Conservation (phyloP, 2,329 filamentous ascomycete genomes). For the Apiospora kogelbergensis region DNA sequence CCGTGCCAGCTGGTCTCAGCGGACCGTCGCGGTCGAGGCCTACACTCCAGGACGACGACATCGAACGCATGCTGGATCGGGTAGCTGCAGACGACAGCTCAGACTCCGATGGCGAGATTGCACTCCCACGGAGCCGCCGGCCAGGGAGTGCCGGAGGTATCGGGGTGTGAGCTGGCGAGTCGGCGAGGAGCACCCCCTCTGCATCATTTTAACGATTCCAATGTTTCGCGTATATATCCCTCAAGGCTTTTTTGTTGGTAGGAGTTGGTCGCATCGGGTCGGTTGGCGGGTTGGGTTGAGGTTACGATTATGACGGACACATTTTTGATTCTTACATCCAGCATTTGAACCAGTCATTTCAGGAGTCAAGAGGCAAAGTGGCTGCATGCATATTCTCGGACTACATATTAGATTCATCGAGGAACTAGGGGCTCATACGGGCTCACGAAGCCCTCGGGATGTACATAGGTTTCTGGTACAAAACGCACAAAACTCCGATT, state of each 20-base stretch:
- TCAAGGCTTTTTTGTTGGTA: neutral
- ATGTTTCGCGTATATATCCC: constrained; percentile 10
- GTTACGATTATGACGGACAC: constrained; percentile 15
- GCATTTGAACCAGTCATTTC: constrained; percentile 10
- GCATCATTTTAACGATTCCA: constrained; percentile 3
- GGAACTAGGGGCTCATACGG: neutral
- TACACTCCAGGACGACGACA: constrained; percentile 53
- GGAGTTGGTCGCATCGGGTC: neutral
- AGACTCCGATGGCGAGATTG: constrained; percentile 59
- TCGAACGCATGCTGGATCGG: constrained; percentile 58
- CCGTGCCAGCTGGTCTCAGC: constrained; percentile 50
- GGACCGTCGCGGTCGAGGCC: constrained; percentile 38
- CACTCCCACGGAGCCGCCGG: constrained; percentile 37
- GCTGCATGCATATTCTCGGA: constrained; percentile 6
- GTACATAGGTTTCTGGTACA: neutral
- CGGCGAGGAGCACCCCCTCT: neutral
- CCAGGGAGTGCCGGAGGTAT: constrained; percentile 17
- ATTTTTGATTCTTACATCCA: constrained; percentile 17
- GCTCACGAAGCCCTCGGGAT: neutral
- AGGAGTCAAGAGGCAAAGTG: constrained; percentile 2
- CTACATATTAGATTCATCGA: neutral
- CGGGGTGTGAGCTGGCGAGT: constrained; percentile 1
- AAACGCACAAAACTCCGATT: neutral
- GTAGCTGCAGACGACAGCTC: constrained; percentile 52
- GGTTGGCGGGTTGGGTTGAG: neutral